Base-by-base conservation (phyloP, 352 stramenopile genomes). In the Pythium myriotylum region DNA sequence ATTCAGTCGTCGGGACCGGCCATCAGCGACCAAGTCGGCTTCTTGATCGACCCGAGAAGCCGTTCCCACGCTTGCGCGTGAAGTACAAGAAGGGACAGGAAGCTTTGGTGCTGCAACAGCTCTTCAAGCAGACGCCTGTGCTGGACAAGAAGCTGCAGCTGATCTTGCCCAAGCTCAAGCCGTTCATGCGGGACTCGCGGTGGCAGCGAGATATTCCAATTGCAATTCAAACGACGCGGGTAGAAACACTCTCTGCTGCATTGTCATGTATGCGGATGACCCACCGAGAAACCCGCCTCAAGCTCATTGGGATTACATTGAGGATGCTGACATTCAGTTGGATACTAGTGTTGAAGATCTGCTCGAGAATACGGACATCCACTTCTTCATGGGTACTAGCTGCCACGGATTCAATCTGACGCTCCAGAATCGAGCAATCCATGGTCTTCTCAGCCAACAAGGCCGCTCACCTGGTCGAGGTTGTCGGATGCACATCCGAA, bases 21-120 rank as follows among this genome's bases (percentile, higher is more conserved):
- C 37, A 35, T 40, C 14, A 40, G 32, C 7, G 51, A 41, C 7
- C 23, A 40, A 14, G 5, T 43, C 16, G 22, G 23, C 2, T 49
- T 59, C 16, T 59, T n/a, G 51, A 49, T 23, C 24, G 39, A 17
- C 7, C 23, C 1, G 37, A 50, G 13, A 37, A 26, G 0, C 37
- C 24, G 2, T 59, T 59, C 26, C 51, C 51, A 13, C 39, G 51
- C 35, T 26, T 59, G 6, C 40, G 37, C 6, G 35, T 59, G 17
- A 24, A 58, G 35, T 24, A n/a, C 3, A 32, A 22, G 5, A 26
- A 22, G 20, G 22, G 46, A 8, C 4, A 26, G 4, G 9, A 22
- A 29, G 20, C 10, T 32, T 22, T 27, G 13, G 3, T 24, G 5
- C 23, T 52, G 10, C 23, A 37, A 39, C 24, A 37, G 4, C 32